Conservation (phyloP, 129 eudicot genomes). For the Artemisia annua region DNA sequence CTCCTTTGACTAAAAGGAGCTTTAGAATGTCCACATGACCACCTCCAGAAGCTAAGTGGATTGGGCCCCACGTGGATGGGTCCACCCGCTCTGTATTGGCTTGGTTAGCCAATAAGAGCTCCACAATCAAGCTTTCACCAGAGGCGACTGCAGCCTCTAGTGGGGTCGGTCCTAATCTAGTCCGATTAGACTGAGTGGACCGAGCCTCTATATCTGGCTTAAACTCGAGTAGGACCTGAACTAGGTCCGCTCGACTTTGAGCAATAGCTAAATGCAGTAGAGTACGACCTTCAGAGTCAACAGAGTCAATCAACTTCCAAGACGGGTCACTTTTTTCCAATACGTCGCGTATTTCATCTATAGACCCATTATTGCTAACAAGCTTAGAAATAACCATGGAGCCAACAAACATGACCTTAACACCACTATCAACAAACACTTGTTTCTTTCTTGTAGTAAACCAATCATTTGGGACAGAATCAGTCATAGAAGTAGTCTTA, state of each 20-base stretch:
- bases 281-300: conserved; percentile 59
- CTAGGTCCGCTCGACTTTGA: conserved; percentile 58
- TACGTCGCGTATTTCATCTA: conserved; percentile 67
- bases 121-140: conserved; percentile 62
- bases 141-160: conserved; percentile 67
- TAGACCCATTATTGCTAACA: conserved; percentile 39
- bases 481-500: conserved; percentile 43
- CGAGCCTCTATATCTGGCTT: conserved; percentile 49
- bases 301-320: conserved; percentile 61
- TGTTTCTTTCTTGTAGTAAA: conserved; percentile 73
- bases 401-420: conserved; percentile 68
- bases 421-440: conserved; percentile 67
- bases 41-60: conserved; percentile 59
- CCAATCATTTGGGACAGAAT: conserved; percentile 69
- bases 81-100: conserved; percentile 46
- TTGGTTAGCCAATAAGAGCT: conserved; percentile 57
- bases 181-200: conserved; percentile 25
- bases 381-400: conserved; percentile 52
- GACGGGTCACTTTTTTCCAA: conserved; percentile 63
- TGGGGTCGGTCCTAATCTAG: conserved; percentile 49
- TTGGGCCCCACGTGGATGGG: conserved; percentile 60
- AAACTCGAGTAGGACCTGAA: conserved; percentile 66
- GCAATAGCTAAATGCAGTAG: conserved; percentile 62
- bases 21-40: conserved; percentile 58
- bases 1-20: conserved; percentile 59